Base-by-base conservation (phyloP, 192 early-diverging fungal species). In the Linnemannia elongata region DNA sequence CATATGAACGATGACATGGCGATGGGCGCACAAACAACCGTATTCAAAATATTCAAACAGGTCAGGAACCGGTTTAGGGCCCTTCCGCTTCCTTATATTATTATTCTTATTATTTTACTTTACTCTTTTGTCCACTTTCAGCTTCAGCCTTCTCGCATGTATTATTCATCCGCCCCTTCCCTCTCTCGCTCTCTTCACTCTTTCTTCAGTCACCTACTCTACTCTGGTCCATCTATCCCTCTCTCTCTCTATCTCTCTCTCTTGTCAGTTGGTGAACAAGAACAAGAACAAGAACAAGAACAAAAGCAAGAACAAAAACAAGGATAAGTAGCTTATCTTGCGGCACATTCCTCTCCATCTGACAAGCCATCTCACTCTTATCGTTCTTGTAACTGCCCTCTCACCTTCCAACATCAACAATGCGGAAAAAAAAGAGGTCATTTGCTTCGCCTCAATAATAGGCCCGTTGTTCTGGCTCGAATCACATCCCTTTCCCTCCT, bases 41-140 rank as follows among this genome's bases (percentile, higher is more conserved):
- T 27, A 10, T 27, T 18, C n/a, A 66, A 33, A 15, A 6, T 27
- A 10, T 27, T 18, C n/a, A 66, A 33, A 15, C 60, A 66, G 12
- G 27, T 66, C 60, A 66, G 60, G 60, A 66, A 66, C 60, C 60
- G 60, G 60, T 66, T 66, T 66, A 66, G 10, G 60, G 60, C 60
- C 60, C 60, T 66, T 66, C 60, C 60, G 60, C 27, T 66, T 30
- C 4, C 6, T 30, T 66, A n/a, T 27, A 27, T 27, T 27, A 1
- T 66, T 66, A 39, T n/a, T n/a, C n/a, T n/a, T n/a, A n/a, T n/a
- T 39, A 39, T 33, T 66, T 66, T 33, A 15, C 12, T 33, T 66
- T 66, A 27, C n/a, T 24, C 1, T 57, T n/a, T 17, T 49, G n/a
- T n/a, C n/a, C n/a, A n/a, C 38, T 22, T 4, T 20, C 49, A 3